Base-by-base conservation (phyloP, 2,329 filamentous ascomycete species). In the Penicillium hordei region DNA sequence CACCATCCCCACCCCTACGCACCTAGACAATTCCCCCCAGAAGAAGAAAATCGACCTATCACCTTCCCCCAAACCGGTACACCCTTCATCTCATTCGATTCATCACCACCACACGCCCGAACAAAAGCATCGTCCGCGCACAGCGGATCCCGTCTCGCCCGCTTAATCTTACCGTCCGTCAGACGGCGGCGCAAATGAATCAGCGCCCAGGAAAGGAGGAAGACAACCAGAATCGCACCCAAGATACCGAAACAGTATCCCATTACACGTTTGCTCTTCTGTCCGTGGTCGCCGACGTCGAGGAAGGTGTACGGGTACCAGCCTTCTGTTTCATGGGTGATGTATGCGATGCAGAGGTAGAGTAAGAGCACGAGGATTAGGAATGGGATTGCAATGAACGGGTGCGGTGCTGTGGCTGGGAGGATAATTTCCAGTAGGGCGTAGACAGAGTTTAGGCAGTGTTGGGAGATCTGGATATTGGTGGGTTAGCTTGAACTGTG, bases 291-390 rank as follows among this genome's bases (percentile, higher is more conserved):
- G 6, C 75, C 70, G 1, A 86, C 81, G 70, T 96, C 82, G n/a
- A 96, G 82, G 75, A 96, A 96, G 57, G 68, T 72, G 76, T 96
- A 96, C 0, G 89, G 82, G 72, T 93, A 95, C 71, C 88, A 90
- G 3, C 84, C 84, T 72, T 91, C 80, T 0, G 86, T 87, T 5
- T 84, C 84, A 60, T 83, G 75, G 0, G 89, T 93, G 23, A 94
- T 65, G 73, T 90, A 95, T 1, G 90, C 90, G 17, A 95, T 76
- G 0, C 78, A 83, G 12, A 93, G 81, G 71, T 95, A 96, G 4
- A 87, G 75, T 0, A 84, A 84, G 42, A 95, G 81, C 7, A 94
- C 73, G n/a, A 91, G 56, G 61, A 93, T 75, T 15, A 93, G 78
- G 69, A 85, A 87, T 15, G 84, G 73, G n/a, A 91, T 72, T 68